A percentile compares a stretch with the other conserved stretches of the same genome.
These are phyloP conservation scores for Petasospora fabianii DNA, from an alignment of 1,139 yeast species.

Conservation along the genomic window DNA sequence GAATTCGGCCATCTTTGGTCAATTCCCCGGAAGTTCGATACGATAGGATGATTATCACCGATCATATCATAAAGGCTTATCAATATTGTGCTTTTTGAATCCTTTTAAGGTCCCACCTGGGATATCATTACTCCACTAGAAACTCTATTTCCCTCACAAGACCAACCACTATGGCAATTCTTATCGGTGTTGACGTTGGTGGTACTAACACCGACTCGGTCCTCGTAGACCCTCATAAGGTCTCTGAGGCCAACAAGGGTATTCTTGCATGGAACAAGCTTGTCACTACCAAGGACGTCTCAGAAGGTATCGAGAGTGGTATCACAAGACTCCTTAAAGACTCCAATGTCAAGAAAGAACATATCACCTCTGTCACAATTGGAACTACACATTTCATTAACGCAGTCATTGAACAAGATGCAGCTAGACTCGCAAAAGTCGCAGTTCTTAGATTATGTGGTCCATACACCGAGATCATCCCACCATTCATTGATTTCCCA, in stretches of 20 bases:
- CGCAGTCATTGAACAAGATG: slow-evolving; percentile 40
- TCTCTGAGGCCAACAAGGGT: slow-evolving; percentile 30
- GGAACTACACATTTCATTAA: slow-evolving; percentile 44
- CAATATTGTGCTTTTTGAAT: too few species aligned
- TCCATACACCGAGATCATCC: slow-evolving; percentile 32
- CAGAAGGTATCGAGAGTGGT: slow-evolving; percentile 39
- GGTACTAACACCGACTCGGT: slow-evolving; percentile 47
- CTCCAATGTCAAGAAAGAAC: slow-evolving; percentile 23
- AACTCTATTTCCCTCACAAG: too few species aligned
- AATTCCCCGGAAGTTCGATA: too few species aligned
- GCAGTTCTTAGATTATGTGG: slow-evolving; percentile 39
- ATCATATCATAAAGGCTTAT: too few species aligned
- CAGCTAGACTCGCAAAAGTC: slow-evolving; percentile 34
- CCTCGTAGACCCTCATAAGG: slow-evolving; percentile 34
- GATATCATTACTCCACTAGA: too few species aligned
- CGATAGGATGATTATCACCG: too few species aligned
- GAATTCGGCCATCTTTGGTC: too few species aligned
- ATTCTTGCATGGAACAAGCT: slow-evolving; percentile 40
- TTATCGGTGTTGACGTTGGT: slow-evolving; percentile 46
- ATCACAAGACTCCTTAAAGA: slow-evolving; percentile 32
- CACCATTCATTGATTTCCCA: slow-evolving; percentile 41
- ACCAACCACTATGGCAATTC: slow-evolving; percentile 13
- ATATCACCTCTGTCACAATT: slow-evolving; percentile 36
- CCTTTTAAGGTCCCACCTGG: too few species aligned
- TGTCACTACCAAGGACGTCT: slow-evolving; percentile 40